These are phyloP conservation scores for Candida pseudoglaebosa DNA, from an alignment of 805 yeast genomes.

Conservation along the genomic window DNA sequence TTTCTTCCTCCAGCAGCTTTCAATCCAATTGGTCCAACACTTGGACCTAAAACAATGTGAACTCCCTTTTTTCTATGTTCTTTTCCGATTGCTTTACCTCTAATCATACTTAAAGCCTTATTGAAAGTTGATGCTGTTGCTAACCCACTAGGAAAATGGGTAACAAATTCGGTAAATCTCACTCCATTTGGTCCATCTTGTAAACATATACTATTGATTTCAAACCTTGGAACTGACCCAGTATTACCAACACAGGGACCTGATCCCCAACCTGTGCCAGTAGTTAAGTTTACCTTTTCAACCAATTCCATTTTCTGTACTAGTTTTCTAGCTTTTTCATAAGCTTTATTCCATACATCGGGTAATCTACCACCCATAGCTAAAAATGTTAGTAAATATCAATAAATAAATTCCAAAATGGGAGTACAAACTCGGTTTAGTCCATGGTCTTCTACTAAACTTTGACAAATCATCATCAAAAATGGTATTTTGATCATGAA, in stretches of 20 bases:
- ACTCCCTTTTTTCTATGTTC: conserved; percentile 55
- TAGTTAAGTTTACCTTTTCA: conserved; percentile 60
- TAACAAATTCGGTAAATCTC: conserved; percentile 51
- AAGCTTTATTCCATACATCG: conserved; percentile 55
- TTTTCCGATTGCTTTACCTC: conserved; percentile 55
- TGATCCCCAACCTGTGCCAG: conserved; percentile 62
- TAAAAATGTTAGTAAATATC: conserved; percentile 8
- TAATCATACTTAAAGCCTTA: conserved; percentile 43
- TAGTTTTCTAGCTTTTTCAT: conserved; percentile 49
- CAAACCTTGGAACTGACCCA: conserved; percentile 52
- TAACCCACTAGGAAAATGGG: conserved; percentile 56
- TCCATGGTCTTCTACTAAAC: not conserved
- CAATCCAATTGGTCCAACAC: conserved; percentile 56
- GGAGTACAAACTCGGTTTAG: not conserved
- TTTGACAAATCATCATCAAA: conserved; percentile 13
- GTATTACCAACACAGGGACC: conserved; percentile 64
- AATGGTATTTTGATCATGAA: conserved; percentile 30
- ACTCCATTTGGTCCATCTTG: conserved; percentile 66
- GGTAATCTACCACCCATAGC: conserved; percentile 47
- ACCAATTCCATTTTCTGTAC: conserved; percentile 54
- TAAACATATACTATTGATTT: conserved; percentile 51
- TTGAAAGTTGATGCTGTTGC: conserved; percentile 60
- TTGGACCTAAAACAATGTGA: conserved; percentile 53
- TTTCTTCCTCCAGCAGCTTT: conserved; percentile 63
- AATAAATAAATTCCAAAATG: conserved; percentile 4